These are phyloP conservation scores for Alternaria arbusti DNA, from an alignment of 2,329 filamentous ascomycete species.

Conservation along the genomic window DNA sequence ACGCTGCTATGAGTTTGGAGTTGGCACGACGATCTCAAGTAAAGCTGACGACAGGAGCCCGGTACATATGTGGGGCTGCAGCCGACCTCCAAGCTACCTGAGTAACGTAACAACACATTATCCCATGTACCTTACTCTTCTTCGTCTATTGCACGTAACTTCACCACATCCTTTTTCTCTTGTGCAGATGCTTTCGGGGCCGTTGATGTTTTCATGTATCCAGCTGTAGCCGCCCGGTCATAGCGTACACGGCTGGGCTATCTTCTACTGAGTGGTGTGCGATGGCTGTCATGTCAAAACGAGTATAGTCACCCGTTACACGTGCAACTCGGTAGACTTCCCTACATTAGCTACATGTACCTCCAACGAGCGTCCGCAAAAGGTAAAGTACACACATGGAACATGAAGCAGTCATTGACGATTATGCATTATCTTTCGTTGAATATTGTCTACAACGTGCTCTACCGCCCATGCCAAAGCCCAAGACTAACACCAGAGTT, in stretches of 20 bases:
- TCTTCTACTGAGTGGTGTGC: background rate
- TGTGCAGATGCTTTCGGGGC: background rate
- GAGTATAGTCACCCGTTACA: background rate
- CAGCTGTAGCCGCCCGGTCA: background rate
- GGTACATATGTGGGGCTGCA: background rate
- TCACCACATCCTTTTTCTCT: background rate
- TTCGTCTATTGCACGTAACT: background rate
- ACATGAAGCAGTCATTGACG: background rate
- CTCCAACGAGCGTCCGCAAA: background rate
- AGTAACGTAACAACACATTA: background rate
- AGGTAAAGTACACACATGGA: background rate
- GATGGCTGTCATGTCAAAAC: background rate
- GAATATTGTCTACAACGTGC: slow-evolving; percentile 3
- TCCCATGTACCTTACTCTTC: background rate
- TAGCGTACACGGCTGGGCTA: background rate
- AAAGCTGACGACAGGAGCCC: background rate
- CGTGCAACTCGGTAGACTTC: slow-evolving; percentile 3
- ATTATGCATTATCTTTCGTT: slow-evolving; percentile 22
- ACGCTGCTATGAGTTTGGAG: background rate
- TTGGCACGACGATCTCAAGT: background rate
- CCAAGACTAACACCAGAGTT: slow-evolving; percentile 17
- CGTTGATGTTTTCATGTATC: background rate
- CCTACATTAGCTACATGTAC: background rate
- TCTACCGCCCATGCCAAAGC: slow-evolving; percentile 9
- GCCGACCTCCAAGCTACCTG: background rate